These are phyloP conservation scores for Citropsis articulata DNA, from an alignment of 345 rosid genomes.

Conservation along the genomic window DNA sequence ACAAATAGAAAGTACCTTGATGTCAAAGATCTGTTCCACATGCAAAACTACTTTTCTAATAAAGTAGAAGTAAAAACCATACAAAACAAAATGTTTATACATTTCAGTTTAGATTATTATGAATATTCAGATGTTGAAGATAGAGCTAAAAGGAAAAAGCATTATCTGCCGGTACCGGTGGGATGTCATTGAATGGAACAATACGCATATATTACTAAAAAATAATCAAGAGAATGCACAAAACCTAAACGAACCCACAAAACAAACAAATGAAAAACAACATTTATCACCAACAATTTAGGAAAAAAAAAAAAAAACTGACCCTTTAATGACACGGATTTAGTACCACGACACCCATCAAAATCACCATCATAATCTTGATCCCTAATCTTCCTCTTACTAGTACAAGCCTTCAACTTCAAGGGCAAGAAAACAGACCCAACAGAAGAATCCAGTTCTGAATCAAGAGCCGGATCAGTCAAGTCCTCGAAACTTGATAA, in stretches of 20 bases:
- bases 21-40: not conserved
- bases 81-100: too few relatives aligned
- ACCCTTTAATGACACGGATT: conserved; percentile 40
- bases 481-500: conserved; percentile 47
- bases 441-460: conserved; percentile 43
- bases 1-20: conserved; percentile 7
- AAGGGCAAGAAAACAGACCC: conserved; percentile 92
- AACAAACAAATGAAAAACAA: not conserved
- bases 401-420: conserved; percentile 46
- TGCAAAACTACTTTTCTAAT: not conserved
- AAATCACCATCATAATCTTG: conserved; percentile 18
- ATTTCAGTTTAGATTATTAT: too few relatives aligned
- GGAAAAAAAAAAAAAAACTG: not conserved
- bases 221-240: not conserved
- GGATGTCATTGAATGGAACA: not conserved
- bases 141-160: too few relatives aligned
- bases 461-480: conserved; percentile 40
- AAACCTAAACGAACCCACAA: not conserved
- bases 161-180: too few relatives aligned
- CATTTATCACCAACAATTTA: not conserved
- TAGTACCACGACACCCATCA: conserved; percentile 27
- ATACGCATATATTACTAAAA: not conserved
- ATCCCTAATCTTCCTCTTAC: conserved; percentile 58
- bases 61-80: not conserved
- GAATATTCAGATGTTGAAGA: too few relatives aligned